Percentiles rank a stretch among this genome's conserved stretches.
Evolutionary conservation across 805 yeast genomes (phyloP).

Genomic region (Suhomyces prunicola): DNA sequence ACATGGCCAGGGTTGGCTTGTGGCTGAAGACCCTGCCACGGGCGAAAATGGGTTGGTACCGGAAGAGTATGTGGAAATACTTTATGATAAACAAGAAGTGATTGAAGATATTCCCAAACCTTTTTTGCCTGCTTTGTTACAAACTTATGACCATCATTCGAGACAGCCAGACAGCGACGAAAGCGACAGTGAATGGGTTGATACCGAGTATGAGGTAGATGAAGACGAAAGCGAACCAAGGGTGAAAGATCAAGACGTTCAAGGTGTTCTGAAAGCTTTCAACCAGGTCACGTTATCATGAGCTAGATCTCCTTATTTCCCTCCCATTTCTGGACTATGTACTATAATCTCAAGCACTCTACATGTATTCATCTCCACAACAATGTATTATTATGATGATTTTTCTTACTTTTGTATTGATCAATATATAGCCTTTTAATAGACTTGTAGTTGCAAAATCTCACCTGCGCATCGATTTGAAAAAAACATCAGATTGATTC

Average conservation of each 20-base stretch:
- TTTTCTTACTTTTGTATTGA: background rate
- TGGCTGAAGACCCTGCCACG: constrained; percentile 74
- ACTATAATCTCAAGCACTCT: background rate
- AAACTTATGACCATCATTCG: constrained; percentile 9
- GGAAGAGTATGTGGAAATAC: constrained; percentile 79
- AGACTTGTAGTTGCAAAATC: background rate
- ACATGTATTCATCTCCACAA: background rate
- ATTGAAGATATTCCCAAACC: constrained; percentile 42
- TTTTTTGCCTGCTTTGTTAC: constrained; percentile 40
- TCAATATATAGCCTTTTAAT: background rate
- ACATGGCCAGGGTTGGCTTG: constrained; percentile 98
- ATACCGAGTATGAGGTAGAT: constrained; percentile 26
- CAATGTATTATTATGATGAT: background rate
- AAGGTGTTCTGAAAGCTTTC: background rate
- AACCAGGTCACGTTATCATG: background rate
- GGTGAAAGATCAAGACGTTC: background rate
- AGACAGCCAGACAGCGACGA: constrained; percentile 7
- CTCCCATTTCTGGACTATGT: background rate
- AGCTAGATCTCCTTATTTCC: background rate
- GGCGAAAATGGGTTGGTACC: constrained; percentile 93
- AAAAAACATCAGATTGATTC: background rate
- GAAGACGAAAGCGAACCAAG: constrained; percentile 10
- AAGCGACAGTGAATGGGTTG: constrained; percentile 27
- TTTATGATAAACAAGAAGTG: constrained; percentile 27
- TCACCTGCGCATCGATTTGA: background rate